Evolutionary conservation across 1,284 basidiomycete genomes (phyloP).

Genomic region (Taiwanofungus camphoratus): DNA sequence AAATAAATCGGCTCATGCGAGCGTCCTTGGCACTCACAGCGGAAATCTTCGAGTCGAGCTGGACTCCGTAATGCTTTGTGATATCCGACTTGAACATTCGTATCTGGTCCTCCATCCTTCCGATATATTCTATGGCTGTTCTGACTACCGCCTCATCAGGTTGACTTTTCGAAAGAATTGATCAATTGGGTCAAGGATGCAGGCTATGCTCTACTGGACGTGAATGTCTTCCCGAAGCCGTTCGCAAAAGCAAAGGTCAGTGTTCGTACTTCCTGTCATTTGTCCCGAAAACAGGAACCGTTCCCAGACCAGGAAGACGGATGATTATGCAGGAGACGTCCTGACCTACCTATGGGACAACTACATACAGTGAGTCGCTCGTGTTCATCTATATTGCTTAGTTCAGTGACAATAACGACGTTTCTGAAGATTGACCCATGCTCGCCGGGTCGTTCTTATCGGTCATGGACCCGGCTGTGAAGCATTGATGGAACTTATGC

Average conservation of each 20-base stretch:
- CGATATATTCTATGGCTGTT: neutral
- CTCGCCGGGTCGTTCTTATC: conserved; percentile 72
- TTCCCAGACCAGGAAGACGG: conserved; percentile 29
- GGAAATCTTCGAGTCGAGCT: conserved; percentile 83
- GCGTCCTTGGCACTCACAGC: conserved; percentile 35
- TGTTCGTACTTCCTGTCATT: conserved; percentile 2
- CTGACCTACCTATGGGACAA: conserved; percentile 93
- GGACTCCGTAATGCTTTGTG: conserved; percentile 64
- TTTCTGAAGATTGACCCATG: conserved; percentile 59
- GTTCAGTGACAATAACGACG: no score
- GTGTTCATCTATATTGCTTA: no score
- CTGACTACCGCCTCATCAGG: conserved; percentile 36
- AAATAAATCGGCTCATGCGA: neutral
- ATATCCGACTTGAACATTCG: conserved; percentile 73
- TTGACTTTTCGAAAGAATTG: conserved; percentile 80
- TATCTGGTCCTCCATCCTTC: conserved; percentile 54
- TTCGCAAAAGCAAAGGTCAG: conserved; percentile 35
- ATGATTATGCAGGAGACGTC: conserved; percentile 51
- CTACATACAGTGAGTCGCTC: conserved; percentile 70
- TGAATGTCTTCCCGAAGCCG: conserved; percentile 79
- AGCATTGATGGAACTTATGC: conserved; percentile 70
- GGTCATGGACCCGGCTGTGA: conserved; percentile 84
- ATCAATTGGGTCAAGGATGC: conserved; percentile 69
- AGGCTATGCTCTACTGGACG: conserved; percentile 76
- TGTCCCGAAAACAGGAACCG: neutral